Evolutionary conservation across 805 yeast species (phyloP).

Genomic region (Blastobotrys attinorum): DNA sequence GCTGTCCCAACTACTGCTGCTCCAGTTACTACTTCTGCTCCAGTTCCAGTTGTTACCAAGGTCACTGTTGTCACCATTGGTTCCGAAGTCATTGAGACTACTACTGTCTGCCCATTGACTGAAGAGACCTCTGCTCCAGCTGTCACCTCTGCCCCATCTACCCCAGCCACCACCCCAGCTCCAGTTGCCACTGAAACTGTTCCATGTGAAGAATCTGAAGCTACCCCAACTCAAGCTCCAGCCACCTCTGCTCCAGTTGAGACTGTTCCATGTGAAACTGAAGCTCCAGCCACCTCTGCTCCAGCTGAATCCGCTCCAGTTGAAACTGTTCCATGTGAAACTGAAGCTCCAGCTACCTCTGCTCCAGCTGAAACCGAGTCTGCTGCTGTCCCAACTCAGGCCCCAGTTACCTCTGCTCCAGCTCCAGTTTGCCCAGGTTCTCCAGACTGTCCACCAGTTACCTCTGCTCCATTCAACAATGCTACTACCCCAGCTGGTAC

Average conservation of each 20-base stretch:
- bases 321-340: neutral
- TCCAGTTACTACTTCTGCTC: conserved; percentile 7
- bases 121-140: conserved; percentile 2
- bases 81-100: conserved; percentile 8
- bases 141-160: conserved; percentile 3
- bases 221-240: neutral
- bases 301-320: conserved; percentile 4
- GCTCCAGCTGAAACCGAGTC: conserved; percentile 4
- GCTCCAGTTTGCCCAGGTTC: no score
- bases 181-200: neutral
- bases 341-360: conserved; percentile 4
- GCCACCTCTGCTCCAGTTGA: conserved; percentile 1
- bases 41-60: conserved; percentile 8
- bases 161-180: conserved; percentile 3
- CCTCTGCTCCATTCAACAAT: conserved; percentile 1
- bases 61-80: conserved; percentile 8
- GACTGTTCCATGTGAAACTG: conserved; percentile 2
- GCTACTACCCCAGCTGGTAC: neutral
- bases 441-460: neutral
- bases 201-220: neutral
- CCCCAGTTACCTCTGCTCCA: conserved; percentile 4
- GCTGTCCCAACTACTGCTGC: conserved; percentile 4
- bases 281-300: neutral
- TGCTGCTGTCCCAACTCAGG: neutral
- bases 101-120: conserved; percentile 6